Evolutionary conservation across 2,329 filamentous ascomycete genomes (phyloP).

Genomic region (Ascochyta fabae): DNA sequence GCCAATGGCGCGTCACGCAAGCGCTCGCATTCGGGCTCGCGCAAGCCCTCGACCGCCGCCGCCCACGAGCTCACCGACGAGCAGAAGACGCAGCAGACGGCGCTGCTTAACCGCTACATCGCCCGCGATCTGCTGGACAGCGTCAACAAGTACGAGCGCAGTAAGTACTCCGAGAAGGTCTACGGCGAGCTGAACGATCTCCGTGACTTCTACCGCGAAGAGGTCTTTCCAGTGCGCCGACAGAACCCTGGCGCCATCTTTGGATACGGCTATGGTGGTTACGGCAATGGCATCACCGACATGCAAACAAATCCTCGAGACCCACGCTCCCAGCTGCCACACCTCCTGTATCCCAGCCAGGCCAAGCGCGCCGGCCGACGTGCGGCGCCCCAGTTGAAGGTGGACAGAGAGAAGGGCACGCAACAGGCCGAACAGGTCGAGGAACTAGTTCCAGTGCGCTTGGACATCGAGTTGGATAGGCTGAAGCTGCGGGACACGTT

Average conservation of each 20-base stretch:
- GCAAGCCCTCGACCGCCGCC: constrained; percentile 52
- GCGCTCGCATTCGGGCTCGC: constrained; percentile 65
- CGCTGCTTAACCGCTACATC: constrained; percentile 68
- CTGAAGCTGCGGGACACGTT: constrained; percentile 96
- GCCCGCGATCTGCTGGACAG: constrained; percentile 68
- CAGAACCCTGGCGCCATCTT: constrained; percentile 66
- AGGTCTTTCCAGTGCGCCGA: constrained; percentile 65
- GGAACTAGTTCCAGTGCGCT: constrained; percentile 85
- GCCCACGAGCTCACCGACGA: constrained; percentile 49
- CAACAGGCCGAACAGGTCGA: constrained; percentile 94
- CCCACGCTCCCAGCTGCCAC: constrained; percentile 35
- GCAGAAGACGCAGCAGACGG: constrained; percentile 44
- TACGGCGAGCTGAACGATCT: constrained; percentile 58
- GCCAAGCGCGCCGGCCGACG: constrained; percentile 79
- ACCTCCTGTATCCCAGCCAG: constrained; percentile 79
- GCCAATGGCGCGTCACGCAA: constrained; percentile 63
- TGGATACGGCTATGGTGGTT: constrained; percentile 81
- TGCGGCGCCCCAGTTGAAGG: constrained; percentile 73
- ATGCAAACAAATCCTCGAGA: constrained; percentile 59
- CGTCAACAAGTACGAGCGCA: constrained; percentile 59
- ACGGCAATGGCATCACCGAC: constrained; percentile 84
- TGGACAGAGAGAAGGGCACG: constrained; percentile 76
- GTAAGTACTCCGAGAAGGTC: constrained; percentile 65
- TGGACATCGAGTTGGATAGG: constrained; percentile 96
- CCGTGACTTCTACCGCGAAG: constrained; percentile 37